These are phyloP conservation scores for Dittrichia graveolens DNA, from an alignment of 129 eudicot species.

Conservation along the genomic window DNA sequence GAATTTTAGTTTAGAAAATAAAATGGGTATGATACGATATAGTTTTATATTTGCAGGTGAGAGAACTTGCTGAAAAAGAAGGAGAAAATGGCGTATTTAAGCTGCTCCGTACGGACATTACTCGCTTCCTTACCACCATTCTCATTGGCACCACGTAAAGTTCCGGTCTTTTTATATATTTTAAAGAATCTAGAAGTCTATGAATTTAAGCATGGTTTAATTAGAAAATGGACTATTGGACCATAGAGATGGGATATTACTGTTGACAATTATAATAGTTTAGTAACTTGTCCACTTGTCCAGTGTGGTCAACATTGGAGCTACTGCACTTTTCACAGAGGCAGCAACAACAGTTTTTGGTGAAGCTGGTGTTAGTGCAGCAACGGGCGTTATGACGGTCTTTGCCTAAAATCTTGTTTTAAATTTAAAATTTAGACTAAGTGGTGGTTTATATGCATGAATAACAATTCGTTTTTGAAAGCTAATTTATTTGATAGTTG, in stretches of 20 bases:
- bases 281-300: background rate
- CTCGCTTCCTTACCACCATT: conserved; percentile 69
- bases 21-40: background rate
- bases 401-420: conserved; percentile 1
- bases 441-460: conserved; percentile 12
- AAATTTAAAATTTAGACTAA: background rate
- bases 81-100: conserved; percentile 71
- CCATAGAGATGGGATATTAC: background rate
- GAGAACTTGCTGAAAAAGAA: conserved; percentile 76
- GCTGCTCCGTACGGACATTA: conserved; percentile 69
- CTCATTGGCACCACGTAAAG: conserved; percentile 73
- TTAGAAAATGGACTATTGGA: background rate
- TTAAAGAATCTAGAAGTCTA: background rate
- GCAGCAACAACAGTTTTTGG: conserved; percentile 76
- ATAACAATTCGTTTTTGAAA: conserved; percentile 3
- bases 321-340: conserved; percentile 74
- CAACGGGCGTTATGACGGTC: conserved; percentile 78
- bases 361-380: conserved; percentile 74
- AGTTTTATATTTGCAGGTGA: conserved; percentile 41
- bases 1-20: background rate
- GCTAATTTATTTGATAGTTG: conserved; percentile 15
- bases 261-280: background rate
- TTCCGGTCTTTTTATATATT: background rate
- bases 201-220: background rate
- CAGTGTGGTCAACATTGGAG: conserved; percentile 77